A percentile compares a stretch with the other conserved stretches of the same genome.
phyloP scores from a whole-genome alignment of 768 basidiomycete genomes.

The Hypholoma fasciculare region DNA sequence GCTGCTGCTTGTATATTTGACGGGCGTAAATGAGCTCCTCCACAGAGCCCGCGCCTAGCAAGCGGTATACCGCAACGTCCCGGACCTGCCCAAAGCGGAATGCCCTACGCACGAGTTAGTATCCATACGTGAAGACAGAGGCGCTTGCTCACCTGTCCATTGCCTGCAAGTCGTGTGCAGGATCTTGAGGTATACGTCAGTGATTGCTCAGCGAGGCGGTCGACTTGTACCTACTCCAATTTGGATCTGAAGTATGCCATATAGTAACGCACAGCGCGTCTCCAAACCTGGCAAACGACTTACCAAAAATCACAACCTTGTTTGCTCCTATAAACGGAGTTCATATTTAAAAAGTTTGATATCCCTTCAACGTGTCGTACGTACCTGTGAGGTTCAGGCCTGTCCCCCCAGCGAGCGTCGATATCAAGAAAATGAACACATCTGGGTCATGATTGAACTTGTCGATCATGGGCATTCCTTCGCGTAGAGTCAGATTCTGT shows the following conservation, averaged over 20 bases:
- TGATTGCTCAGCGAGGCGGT: not conserved
- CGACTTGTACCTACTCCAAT: constrained; percentile 75
- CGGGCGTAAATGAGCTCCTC: constrained; percentile 89
- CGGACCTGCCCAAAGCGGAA: constrained; percentile 87
- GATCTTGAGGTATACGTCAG: constrained; percentile 27
- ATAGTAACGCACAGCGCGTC: constrained; percentile 7
- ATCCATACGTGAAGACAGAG: not conserved
- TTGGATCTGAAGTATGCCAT: constrained; percentile 61
- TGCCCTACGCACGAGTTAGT: constrained; percentile 38
- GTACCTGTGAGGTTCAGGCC: constrained; percentile 79
- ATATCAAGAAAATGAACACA: constrained; percentile 83
- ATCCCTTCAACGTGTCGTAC: not conserved
- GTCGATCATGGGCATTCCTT: constrained; percentile 88
- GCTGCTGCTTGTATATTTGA: constrained; percentile 92
- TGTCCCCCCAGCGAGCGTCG: constrained; percentile 89
- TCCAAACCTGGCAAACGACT: constrained; percentile 17
- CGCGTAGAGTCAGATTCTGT: not conserved
- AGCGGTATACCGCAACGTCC: constrained; percentile 80
- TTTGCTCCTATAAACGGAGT: constrained; percentile 61
- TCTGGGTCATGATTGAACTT: constrained; percentile 73
- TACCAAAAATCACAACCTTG: constrained; percentile 90
- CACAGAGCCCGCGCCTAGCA: constrained; percentile 84
- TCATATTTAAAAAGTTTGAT: not conserved
- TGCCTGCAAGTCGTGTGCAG: constrained; percentile 92
- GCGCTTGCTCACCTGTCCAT: constrained; percentile 60